Conservation (phyloP, 169 alveolate genomes). For the Plasmodium ovale region DNA sequence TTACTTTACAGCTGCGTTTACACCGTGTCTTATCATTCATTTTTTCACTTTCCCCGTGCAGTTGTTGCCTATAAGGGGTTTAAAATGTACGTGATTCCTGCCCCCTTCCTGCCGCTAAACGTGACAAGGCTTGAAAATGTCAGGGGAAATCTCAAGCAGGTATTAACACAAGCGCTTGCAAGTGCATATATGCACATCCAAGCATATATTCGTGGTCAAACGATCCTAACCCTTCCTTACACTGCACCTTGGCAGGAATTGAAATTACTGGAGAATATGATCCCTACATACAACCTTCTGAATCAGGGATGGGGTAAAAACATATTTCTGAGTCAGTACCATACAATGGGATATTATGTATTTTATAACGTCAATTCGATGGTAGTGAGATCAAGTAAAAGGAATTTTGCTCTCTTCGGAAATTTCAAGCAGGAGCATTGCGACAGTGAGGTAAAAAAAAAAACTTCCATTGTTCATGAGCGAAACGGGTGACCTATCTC, state of each 20-base stretch:
- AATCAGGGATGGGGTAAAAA: background rate
- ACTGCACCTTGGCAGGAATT: slow-evolving; percentile 21
- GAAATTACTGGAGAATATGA: slow-evolving; percentile 28
- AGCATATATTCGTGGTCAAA: background rate
- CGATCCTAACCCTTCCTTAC: background rate
- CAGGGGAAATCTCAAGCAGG: slow-evolving; percentile 22
- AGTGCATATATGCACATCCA: background rate
- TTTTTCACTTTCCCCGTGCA: background rate
- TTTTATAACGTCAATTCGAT: slow-evolving; percentile 35
- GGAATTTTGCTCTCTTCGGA: slow-evolving; percentile 7
- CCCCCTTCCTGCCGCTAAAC: slow-evolving; percentile 21
- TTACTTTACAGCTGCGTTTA: too few species aligned
- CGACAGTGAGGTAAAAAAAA: slow-evolving; percentile 25
- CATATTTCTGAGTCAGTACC: slow-evolving; percentile 1
- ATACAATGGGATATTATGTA: slow-evolving; percentile 18
- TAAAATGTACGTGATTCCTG: slow-evolving; percentile 69
- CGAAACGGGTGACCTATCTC: too few species aligned
- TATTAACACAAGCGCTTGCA: background rate
- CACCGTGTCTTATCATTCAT: too few species aligned
- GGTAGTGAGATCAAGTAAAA: slow-evolving; percentile 2
- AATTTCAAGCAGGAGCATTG: background rate
- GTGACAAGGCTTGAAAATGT: slow-evolving; percentile 1
- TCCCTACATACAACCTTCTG: slow-evolving; percentile 43
- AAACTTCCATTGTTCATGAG: too few species aligned
- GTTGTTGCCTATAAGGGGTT: slow-evolving; percentile 69